A percentile compares a stretch with the other conserved stretches of the same genome.
Evolutionary conservation across 768 basidiomycete species (phyloP).

Genomic region (Boletus bicolor): DNA sequence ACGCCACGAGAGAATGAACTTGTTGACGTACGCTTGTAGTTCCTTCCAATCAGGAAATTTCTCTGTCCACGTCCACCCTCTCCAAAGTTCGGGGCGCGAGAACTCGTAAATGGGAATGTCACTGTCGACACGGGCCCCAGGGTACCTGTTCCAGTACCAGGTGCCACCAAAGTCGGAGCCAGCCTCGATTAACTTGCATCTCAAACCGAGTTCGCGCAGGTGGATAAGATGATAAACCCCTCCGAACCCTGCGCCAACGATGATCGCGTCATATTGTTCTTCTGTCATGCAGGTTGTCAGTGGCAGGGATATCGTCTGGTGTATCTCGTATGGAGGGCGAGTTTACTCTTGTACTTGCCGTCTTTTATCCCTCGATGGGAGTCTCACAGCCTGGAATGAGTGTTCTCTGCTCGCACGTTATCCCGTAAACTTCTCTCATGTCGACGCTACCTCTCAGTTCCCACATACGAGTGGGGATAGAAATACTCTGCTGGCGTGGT

Average conservation of each 20-base stretch:
- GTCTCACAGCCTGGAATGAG: neutral
- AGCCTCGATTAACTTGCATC: constrained; percentile 8
- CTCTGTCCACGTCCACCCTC: constrained; percentile 10
- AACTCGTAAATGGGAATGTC: constrained; percentile 10
- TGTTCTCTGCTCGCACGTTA: too few relatives aligned
- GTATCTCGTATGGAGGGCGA: neutral
- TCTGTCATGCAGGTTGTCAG: neutral
- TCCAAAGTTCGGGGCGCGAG: constrained; percentile 13
- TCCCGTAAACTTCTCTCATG: neutral
- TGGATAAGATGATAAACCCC: constrained; percentile 8
- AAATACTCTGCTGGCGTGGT: neutral
- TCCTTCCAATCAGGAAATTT: constrained; percentile 14
- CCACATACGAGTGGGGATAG: neutral
- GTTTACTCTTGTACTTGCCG: neutral
- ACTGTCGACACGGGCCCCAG: constrained; percentile 11
- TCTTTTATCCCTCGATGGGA: too few relatives aligned
- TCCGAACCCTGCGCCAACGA: constrained; percentile 6
- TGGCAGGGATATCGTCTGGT: neutral
- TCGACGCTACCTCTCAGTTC: too few relatives aligned
- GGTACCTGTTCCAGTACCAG: constrained; percentile 18
- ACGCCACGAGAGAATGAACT: neutral
- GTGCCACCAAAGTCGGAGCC: constrained; percentile 12
- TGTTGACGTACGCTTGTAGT: constrained; percentile 4
- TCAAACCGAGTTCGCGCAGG: constrained; percentile 1
- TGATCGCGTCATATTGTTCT: constrained; percentile 6